Conservation (phyloP, 177 flowering plant genomes). For the Tripterygium wilfordii region DNA sequence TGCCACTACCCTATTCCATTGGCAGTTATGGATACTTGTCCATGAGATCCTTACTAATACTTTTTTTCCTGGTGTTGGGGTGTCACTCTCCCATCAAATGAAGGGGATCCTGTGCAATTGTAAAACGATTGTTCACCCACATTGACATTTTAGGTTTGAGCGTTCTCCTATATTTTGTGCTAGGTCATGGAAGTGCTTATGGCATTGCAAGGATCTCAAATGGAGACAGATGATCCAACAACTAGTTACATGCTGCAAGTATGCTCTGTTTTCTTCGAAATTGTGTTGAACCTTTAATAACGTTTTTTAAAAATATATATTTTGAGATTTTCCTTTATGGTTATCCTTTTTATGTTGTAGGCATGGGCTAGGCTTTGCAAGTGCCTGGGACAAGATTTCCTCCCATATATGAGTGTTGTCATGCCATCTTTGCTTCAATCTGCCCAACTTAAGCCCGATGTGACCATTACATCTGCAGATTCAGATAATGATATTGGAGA, state of each 20-base stretch:
- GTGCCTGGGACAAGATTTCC: constrained; percentile 86
- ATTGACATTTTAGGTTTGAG: not conserved
- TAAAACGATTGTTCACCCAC: not conserved
- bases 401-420: constrained; percentile 85
- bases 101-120: too few species aligned
- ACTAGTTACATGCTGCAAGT: constrained; percentile 90
- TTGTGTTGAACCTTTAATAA: not conserved
- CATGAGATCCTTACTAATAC: too few species aligned
- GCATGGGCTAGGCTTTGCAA: constrained; percentile 95
- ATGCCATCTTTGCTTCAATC: constrained; percentile 88
- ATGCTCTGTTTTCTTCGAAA: constrained; percentile 6
- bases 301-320: not conserved
- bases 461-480: constrained; percentile 75
- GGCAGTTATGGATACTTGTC: too few species aligned
- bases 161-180: constrained; percentile 2
- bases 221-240: constrained; percentile 89
- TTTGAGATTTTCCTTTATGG: not conserved
- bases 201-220: constrained; percentile 77
- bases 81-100: too few species aligned
- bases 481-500: constrained; percentile 75
- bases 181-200: constrained; percentile 91
- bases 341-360: constrained; percentile 24
- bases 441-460: constrained; percentile 87
- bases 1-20: too few species aligned
- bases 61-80: too few species aligned